Conservation (phyloP, 805 yeast species). For the Debaryomyces castellii region DNA sequence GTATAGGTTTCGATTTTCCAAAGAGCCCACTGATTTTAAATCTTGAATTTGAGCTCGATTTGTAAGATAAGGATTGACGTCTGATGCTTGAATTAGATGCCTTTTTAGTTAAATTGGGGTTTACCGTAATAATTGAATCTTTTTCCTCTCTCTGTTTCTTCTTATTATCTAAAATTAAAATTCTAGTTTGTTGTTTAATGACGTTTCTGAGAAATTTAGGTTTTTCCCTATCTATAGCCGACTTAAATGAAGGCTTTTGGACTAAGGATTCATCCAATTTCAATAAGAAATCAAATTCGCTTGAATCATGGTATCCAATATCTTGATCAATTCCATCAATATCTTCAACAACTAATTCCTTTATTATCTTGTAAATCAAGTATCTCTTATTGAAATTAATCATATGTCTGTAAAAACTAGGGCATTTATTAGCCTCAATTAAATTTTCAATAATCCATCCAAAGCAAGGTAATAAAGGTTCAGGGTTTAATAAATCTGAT, state of each 20-base stretch:
- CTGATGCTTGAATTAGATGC: constrained; percentile 27
- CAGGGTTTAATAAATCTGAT: constrained; percentile 31
- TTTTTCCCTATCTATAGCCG: constrained; percentile 22
- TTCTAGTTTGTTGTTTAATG: constrained; percentile 30
- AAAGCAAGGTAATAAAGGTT: constrained; percentile 74
- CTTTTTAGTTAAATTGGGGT: constrained; percentile 23
- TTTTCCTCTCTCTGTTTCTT: constrained; percentile 21
- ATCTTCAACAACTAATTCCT: constrained; percentile 40
- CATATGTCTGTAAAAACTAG: constrained; percentile 68
- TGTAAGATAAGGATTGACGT: constrained; percentile 41
- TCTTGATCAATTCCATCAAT: constrained; percentile 16
- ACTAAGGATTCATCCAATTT: constrained; percentile 40
- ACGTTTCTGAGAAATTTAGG: constrained; percentile 27
- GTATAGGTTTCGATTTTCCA: constrained; percentile 44
- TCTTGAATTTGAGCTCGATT: constrained; percentile 37
- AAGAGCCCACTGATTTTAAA: constrained; percentile 60
- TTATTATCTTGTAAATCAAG: constrained; percentile 36
- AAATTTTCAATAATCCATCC: constrained; percentile 89
- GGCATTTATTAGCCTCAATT: constrained; percentile 60
- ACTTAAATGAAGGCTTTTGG: constrained; percentile 31
- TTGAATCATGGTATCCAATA: constrained; percentile 28
- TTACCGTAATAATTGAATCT: background rate
- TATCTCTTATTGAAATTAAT: constrained; percentile 80
- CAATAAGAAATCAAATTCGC: constrained; percentile 54
- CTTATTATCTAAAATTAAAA: constrained; percentile 30